Conservation (phyloP, 129 eudicot genomes). For the Cynara cardunculus region DNA sequence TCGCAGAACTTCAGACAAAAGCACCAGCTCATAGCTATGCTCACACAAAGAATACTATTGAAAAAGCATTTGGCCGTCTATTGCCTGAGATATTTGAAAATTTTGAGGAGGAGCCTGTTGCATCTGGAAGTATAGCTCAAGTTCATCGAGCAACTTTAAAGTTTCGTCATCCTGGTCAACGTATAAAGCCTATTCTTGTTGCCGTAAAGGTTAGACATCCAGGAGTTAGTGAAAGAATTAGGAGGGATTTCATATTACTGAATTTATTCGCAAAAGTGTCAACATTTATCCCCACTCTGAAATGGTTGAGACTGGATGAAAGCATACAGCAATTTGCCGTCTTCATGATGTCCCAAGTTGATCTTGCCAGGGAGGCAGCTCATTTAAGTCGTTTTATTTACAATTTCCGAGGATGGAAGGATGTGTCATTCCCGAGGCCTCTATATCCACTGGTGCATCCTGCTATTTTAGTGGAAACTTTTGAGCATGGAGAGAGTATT, state of each 20-base stretch:
- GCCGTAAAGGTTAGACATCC: conserved; percentile 98
- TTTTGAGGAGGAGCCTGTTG: conserved; percentile 87
- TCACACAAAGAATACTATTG: conserved; percentile 64
- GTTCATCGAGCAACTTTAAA: conserved; percentile 82
- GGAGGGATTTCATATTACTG: conserved; percentile 71
- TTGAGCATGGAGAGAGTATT: conserved; percentile 83
- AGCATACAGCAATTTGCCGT: conserved; percentile 90
- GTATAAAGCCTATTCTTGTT: conserved; percentile 64
- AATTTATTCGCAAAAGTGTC: conserved; percentile 69
- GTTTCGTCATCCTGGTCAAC: conserved; percentile 70
- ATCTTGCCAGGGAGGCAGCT: conserved; percentile 98
- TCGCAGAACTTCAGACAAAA: conserved; percentile 73
- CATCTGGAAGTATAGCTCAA: conserved; percentile 97
- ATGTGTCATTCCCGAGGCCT: conserved; percentile 94
- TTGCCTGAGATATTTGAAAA: conserved; percentile 80
- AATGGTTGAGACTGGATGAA: conserved; percentile 89
- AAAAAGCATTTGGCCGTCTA: conserved; percentile 79
- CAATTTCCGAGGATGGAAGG: conserved; percentile 87
- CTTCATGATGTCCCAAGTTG: conserved; percentile 98
- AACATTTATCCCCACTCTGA: conserved; percentile 55
- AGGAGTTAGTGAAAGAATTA: conserved; percentile 82
- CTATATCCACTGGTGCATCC: conserved; percentile 96
- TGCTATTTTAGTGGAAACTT: conserved; percentile 93
- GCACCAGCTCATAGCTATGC: conserved; percentile 90
- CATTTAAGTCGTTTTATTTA: conserved; percentile 88